These are phyloP conservation scores for Phylloporus sp. DNA, from an alignment of 768 basidiomycete genomes.

Conservation along the genomic window DNA sequence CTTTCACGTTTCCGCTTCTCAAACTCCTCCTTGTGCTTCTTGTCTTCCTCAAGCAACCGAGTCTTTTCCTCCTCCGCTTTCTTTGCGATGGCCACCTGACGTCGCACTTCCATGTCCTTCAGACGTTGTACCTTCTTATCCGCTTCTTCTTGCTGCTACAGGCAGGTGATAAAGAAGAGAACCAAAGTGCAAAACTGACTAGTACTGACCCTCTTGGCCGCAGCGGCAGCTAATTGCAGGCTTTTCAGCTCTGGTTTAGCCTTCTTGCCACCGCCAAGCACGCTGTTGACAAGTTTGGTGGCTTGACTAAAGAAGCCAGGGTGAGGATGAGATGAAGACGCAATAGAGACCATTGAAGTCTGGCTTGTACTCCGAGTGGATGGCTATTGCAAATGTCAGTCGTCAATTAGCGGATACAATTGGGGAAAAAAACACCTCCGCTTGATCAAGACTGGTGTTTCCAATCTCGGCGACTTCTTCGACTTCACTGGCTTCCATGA, in stretches of 20 bases:
- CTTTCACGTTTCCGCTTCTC: slow-evolving; percentile 80
- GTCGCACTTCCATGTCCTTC: slow-evolving; percentile 78
- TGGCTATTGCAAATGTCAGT: slow-evolving; percentile 13
- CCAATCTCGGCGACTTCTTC: slow-evolving; percentile 39
- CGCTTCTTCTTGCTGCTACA: slow-evolving; percentile 82
- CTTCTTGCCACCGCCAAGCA: slow-evolving; percentile 68
- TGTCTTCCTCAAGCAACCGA: slow-evolving; percentile 60
- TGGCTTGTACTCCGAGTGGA: slow-evolving; percentile 48
- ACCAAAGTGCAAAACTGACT: not conserved
- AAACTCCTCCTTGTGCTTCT: slow-evolving; percentile 64
- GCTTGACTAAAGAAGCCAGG: slow-evolving; percentile 67
- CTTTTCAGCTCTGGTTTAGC: slow-evolving; percentile 74
- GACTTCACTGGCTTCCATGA: slow-evolving; percentile 29
- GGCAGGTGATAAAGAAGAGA: slow-evolving; percentile 4
- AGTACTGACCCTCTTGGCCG: slow-evolving; percentile 77
- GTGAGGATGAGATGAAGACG: slow-evolving; percentile 39
- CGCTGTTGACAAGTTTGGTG: slow-evolving; percentile 59
- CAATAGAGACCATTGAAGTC: slow-evolving; percentile 45
- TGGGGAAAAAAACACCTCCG: slow-evolving; percentile 35
- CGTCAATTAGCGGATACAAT: slow-evolving; percentile 1
- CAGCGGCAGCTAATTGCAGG: slow-evolving; percentile 73
- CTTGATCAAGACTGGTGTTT: slow-evolving; percentile 35
- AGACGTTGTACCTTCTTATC: slow-evolving; percentile 72
- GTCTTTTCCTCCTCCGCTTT: slow-evolving; percentile 77
- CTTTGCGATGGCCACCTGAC: slow-evolving; percentile 63